A percentile compares a stretch with the other conserved stretches of the same genome.
Conservation (phyloP, 1,284 basidiomycete species). For the Bjerkandera adusta region DNA sequence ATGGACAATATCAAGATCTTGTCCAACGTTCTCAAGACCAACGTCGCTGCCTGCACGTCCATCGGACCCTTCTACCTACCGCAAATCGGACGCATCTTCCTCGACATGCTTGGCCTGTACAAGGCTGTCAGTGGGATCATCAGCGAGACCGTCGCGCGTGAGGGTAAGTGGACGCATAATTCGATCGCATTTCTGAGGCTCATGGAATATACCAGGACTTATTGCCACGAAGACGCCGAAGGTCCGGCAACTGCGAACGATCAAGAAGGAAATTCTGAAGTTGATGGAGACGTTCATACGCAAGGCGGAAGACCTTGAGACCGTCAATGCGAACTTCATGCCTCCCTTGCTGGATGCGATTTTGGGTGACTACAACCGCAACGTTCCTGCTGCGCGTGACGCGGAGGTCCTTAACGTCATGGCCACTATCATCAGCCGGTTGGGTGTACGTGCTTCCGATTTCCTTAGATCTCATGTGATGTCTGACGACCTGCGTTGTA, state of each 20-base stretch:
- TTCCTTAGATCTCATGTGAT: background rate
- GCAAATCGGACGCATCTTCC: constrained; percentile 94
- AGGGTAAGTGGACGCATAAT: constrained; percentile 51
- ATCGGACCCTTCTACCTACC: constrained; percentile 97
- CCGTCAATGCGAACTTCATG: constrained; percentile 90
- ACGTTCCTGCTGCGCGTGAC: constrained; percentile 92
- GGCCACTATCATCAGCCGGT: constrained; percentile 90
- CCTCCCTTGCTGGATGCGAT: constrained; percentile 97
- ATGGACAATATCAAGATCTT: constrained; percentile 97
- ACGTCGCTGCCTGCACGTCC: constrained; percentile 96
- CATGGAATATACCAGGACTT: constrained; percentile 48
- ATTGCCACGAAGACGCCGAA: constrained; percentile 98
- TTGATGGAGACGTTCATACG: constrained; percentile 97
- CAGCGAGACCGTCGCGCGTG: constrained; percentile 86
- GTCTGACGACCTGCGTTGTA: constrained; percentile 28
- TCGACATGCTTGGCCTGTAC: constrained; percentile 98
- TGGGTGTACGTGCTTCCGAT: constrained; percentile 61
- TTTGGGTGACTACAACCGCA: constrained; percentile 94
- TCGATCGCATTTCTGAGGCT: background rate
- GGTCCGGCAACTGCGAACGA: constrained; percentile 91
- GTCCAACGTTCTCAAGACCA: constrained; percentile 97
- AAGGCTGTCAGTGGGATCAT: constrained; percentile 98
- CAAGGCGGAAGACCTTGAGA: constrained; percentile 94
- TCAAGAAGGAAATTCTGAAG: constrained; percentile 98
- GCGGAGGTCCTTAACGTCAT: constrained; percentile 98